Evolutionary conservation across 352 stramenopile genomes (phyloP).

Genomic region (Globisporangium lucens): DNA sequence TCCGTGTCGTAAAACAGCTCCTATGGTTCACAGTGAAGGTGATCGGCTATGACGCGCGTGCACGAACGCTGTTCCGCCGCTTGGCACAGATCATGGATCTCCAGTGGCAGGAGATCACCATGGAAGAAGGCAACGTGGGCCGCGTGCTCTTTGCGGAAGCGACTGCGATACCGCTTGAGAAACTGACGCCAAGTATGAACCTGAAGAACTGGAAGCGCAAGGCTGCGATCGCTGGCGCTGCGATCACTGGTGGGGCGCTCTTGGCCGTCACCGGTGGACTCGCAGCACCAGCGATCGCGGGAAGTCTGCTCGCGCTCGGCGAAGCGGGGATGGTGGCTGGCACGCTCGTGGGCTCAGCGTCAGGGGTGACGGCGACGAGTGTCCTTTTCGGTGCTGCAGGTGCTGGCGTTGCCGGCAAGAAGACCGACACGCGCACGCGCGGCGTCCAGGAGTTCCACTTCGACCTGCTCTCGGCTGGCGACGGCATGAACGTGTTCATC

Average conservation of each 20-base stretch:
- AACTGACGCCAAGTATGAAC: slow-evolving; percentile 50
- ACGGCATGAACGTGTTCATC: slow-evolving; percentile 31
- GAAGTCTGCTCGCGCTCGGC: slow-evolving; percentile 59
- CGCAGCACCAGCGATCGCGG: slow-evolving; percentile 58
- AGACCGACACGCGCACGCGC: slow-evolving; percentile 69
- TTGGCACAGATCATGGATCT: slow-evolving; percentile 47
- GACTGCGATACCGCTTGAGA: slow-evolving; percentile 63
- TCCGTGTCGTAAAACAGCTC: slow-evolving; percentile 62
- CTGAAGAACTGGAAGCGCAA: slow-evolving; percentile 81
- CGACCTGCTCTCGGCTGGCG: slow-evolving; percentile 67
- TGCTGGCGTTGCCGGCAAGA: slow-evolving; percentile 73
- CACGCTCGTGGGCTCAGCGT: slow-evolving; percentile 47
- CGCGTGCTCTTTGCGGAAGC: slow-evolving; percentile 64
- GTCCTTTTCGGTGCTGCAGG: slow-evolving; percentile 78
- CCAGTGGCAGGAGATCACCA: slow-evolving; percentile 50
- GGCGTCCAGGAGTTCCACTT: slow-evolving; percentile 82
- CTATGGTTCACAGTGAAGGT: slow-evolving; percentile 80
- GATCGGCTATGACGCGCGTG: slow-evolving; percentile 73
- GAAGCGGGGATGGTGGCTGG: slow-evolving; percentile 60
- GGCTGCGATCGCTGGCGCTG: slow-evolving; percentile 60
- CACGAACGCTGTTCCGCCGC: slow-evolving; percentile 47
- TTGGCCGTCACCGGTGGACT: slow-evolving; percentile 72
- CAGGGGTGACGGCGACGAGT: slow-evolving; percentile 68
- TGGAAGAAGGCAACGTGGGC: slow-evolving; percentile 62
- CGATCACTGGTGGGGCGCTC: slow-evolving; percentile 61